Percentiles rank a stretch among this genome's conserved stretches.
phyloP scores from a whole-genome alignment of 2,329 filamentous ascomycete species.

The Venturia carpophila region DNA sequence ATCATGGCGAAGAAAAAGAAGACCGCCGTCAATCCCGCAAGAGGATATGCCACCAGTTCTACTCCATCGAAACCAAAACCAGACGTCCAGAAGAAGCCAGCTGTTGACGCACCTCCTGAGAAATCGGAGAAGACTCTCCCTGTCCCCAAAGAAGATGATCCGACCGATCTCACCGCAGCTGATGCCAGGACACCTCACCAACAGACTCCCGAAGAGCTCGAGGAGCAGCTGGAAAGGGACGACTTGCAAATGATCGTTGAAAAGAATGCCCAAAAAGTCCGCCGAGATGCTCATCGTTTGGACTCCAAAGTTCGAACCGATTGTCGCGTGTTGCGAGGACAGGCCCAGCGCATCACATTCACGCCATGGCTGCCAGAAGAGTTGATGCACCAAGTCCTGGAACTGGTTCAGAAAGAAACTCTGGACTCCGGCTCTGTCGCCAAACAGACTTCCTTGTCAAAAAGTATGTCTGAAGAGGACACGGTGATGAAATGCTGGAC shows the following conservation, averaged over 20 bases:
- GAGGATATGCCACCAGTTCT: conserved; percentile 91
- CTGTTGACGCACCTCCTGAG: conserved; percentile 20
- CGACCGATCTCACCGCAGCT: conserved; percentile 26
- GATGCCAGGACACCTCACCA: conserved; percentile 38
- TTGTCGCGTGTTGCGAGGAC: conserved; percentile 67
- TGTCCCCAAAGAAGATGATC: conserved; percentile 20
- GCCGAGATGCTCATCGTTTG: conserved; percentile 71
- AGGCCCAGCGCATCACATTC: conserved; percentile 64
- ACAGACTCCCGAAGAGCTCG: conserved; percentile 79
- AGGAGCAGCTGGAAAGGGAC: conserved; percentile 80
- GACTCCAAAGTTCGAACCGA: conserved; percentile 75
- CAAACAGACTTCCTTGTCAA: conserved; percentile 31
- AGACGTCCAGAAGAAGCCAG: conserved; percentile 40
- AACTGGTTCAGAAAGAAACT: conserved; percentile 59
- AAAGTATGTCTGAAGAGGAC: conserved; percentile 61
- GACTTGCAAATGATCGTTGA: conserved; percentile 84
- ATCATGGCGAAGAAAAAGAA: conserved; percentile 92
- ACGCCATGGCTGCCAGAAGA: conserved; percentile 75
- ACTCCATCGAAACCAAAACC: conserved; percentile 72
- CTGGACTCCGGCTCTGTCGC: conserved; percentile 44
- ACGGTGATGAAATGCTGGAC: conserved; percentile 76
- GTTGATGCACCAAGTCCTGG: conserved; percentile 67
- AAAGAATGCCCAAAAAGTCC: conserved; percentile 69
- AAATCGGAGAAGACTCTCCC: background rate
- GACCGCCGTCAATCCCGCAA: conserved; percentile 72